Base-by-base conservation (phyloP, 257 asterid species). In the Paraleonurus japonicus region DNA sequence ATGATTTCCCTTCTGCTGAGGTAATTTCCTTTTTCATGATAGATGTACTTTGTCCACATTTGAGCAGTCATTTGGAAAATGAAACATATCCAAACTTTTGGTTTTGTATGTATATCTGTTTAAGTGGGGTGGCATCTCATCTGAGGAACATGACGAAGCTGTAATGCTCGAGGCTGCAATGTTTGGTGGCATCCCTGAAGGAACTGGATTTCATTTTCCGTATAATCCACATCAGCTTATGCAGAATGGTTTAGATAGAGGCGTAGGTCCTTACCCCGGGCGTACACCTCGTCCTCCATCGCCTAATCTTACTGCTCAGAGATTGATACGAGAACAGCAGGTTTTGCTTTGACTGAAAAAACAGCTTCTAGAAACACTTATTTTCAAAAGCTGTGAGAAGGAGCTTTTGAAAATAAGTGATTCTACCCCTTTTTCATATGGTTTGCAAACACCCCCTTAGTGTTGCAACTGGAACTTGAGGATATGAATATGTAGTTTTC, bases 161-260 rank as follows among this genome's bases (percentile, higher is more conserved):
- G 97, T 91, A 54, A 94, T 94, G 98, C 97, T 94, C 61, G 98
- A 94, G 84, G 98, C 98, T 75, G 98, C 98, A 47, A 84, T 94
- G 92, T 90, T 94, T 84, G 98, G 98, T 69, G 98, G 98, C 67
- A 67, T 95, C 39, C 94, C 96, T 50, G 99, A 95, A 79, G 88
- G 85, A 58, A 81, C 75, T 77, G 92, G 85, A 39, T 89, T 87
- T 81, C 84, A 74, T 76, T 64, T 81, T 61, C 93, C 95, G 35
- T 81, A 69, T 80, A 88, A 83, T 37, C 82, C 97, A 71, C 92
- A 80, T 74, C 92, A 82, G 69, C 70, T 79, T 79, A 73, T 82
- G 85, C 95, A 81, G 82, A 84, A 85, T 75, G 96, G 80, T 70
- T 77, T 80, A 41, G 88, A 81, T 79, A 61, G 84, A 76, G 63